Base-by-base conservation (phyloP, 1,139 yeast genomes). In the Geotrichum australiense region DNA sequence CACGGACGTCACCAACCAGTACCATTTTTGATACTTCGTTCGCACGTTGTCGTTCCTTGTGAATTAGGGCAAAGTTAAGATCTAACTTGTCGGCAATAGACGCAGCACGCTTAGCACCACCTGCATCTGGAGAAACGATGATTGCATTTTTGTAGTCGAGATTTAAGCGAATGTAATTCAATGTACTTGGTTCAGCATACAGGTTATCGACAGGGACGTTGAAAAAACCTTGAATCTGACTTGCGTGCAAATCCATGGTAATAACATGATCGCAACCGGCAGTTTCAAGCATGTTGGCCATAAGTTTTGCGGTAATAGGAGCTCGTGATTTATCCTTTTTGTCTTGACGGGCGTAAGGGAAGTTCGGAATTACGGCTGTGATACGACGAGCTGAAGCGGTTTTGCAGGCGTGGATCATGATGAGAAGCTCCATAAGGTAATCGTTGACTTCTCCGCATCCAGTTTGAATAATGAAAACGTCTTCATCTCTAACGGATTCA, bases 221-320 rank as follows among this genome's bases (percentile, higher is more conserved):
- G 56, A 91, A 91, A 61, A 91, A 91, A n/a, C 98, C 98, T 66
- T 91, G 98, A 57, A 91, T 91, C 63, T 91, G 98, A n/a, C 95
- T 81, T n/a, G 97, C 97, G 58, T 91, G 98, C 55, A 91, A 70
- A 61, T 91, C 98, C 96, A 91, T 84, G 29, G 97, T 89, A 53
- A 91, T 89, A 32, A 91, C 94, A 63, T 91, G 98, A 63, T 87
- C 79, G 63, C 96, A 91, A 6, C 97, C 98, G 6, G 96, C 95
- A 2, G 95, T 83, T 42, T 91, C 85, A 48, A 91, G 70, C 82
- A 91, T 77, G 58, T 89, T 89, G 24, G 98, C 97, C 77, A 89
- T 82, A 50, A 89, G 72, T 63, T 87, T 89, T 40, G 97, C 97
- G 8, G 97, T 87, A 53, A 91, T 91, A 35, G 97, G 97, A 5